A percentile compares a stretch with the other conserved stretches of the same genome.
These are phyloP conservation scores for Aureoboletus auriporus DNA, from an alignment of 768 basidiomycete genomes.

Conservation along the genomic window DNA sequence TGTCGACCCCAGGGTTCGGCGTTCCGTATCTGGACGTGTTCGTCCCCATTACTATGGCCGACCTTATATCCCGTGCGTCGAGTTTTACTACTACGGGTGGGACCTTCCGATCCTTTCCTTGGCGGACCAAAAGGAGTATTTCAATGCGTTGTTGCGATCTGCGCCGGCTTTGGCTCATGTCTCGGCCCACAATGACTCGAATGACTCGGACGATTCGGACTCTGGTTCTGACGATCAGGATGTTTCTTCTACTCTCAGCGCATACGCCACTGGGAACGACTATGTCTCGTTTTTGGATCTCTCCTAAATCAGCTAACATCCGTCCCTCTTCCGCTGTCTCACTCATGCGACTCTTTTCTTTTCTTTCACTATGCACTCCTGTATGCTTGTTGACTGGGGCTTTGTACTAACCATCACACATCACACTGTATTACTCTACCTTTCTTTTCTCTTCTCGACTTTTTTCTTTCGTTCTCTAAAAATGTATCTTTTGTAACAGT, in stretches of 20 bases:
- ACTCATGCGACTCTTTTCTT: no score
- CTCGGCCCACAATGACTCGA: no score
- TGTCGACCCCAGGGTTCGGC: slow-evolving; percentile 5
- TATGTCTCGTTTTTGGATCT: not conserved
- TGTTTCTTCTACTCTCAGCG: not conserved
- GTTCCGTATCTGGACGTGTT: not conserved
- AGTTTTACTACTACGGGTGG: slow-evolving; percentile 18
- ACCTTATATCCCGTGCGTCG: slow-evolving; percentile 10
- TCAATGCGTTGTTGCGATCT: no score
- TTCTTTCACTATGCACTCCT: not conserved
- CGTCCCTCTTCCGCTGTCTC: no score
- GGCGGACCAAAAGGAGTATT: not conserved
- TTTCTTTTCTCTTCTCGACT: no score
- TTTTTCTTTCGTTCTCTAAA: no score
- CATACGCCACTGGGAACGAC: not conserved
- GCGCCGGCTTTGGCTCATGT: no score
- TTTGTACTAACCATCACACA: slow-evolving; percentile 10
- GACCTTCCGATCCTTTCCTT: slow-evolving; percentile 15
- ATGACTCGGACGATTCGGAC: not conserved
- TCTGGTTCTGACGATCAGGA: not conserved
- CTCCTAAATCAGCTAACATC: no score
- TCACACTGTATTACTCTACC: not conserved
- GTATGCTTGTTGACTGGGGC: slow-evolving; percentile 3
- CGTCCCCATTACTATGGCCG: not conserved
- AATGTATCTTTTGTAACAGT: no score